A percentile compares a stretch with the other conserved stretches of the same genome.
phyloP scores from a whole-genome alignment of 225 moss, liverwort and hornwort species.

The Bryoerythrophyllum caledonicum region DNA sequence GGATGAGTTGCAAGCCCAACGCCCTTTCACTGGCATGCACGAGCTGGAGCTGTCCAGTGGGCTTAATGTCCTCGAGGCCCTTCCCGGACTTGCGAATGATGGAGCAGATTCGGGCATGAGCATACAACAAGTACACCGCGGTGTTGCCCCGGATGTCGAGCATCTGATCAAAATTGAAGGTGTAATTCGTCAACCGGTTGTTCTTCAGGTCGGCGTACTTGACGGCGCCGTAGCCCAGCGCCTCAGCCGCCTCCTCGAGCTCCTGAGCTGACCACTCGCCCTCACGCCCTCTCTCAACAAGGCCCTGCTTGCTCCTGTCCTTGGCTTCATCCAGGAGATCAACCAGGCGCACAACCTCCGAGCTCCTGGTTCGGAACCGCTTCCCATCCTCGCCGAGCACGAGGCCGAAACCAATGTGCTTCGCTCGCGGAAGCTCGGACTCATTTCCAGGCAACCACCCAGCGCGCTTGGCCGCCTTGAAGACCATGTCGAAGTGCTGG shows the following conservation, averaged over 20 bases:
- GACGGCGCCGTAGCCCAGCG: slow-evolving; percentile 91
- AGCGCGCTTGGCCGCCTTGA: slow-evolving; percentile 76
- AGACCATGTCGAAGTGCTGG: slow-evolving; percentile 93
- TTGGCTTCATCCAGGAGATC: slow-evolving; percentile 94
- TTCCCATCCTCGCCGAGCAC: slow-evolving; percentile 90
- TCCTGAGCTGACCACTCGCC: slow-evolving; percentile 80
- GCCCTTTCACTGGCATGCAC: slow-evolving; percentile 66
- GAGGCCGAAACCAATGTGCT: slow-evolving; percentile 87
- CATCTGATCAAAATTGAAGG: slow-evolving; percentile 97
- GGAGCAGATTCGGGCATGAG: slow-evolving; percentile 90
- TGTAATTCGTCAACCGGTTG: slow-evolving; percentile 86
- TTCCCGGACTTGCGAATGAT: slow-evolving; percentile 84
- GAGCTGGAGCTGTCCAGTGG: slow-evolving; percentile 47
- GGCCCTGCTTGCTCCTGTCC: slow-evolving; percentile 71
- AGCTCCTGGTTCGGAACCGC: slow-evolving; percentile 74
- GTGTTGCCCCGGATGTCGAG: slow-evolving; percentile 88
- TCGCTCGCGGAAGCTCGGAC: slow-evolving; percentile 48
- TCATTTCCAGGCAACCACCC: slow-evolving; percentile 59
- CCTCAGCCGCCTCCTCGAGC: slow-evolving; percentile 79
- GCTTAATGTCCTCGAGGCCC: slow-evolving; percentile 70
- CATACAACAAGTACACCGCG: slow-evolving; percentile 88
- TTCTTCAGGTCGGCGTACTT: slow-evolving; percentile 98
- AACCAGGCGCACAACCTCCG: slow-evolving; percentile 83
- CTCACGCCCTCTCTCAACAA: slow-evolving; percentile 73
- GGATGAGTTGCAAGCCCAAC: slow-evolving; percentile 77